Percentiles rank a stretch among this genome's conserved stretches.
Conservation (phyloP, 352 stramenopile genomes). For the Phytopythium boreale region DNA sequence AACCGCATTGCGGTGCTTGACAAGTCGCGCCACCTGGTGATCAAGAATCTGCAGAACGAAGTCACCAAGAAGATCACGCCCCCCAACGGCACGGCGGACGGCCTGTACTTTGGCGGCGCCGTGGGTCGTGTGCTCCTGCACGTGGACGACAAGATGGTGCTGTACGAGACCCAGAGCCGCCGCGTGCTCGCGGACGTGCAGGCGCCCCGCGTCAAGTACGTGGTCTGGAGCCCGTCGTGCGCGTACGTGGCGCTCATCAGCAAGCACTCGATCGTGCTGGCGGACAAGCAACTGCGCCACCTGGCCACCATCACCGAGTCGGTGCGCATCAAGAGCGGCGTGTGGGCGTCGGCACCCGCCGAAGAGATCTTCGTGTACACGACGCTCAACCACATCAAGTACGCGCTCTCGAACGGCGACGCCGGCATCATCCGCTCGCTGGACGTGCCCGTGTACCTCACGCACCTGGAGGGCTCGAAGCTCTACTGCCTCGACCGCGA, state of each 20-base stretch:
- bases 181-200: slow-evolving; percentile 96
- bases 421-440: slow-evolving; percentile 98
- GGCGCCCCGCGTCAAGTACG: slow-evolving; percentile 96
- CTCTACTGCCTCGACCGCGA: slow-evolving; percentile 97
- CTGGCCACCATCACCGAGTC: slow-evolving; percentile 97
- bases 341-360: slow-evolving; percentile 85
- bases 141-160: slow-evolving; percentile 95
- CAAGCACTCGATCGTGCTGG: slow-evolving; percentile 97
- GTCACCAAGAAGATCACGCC: slow-evolving; percentile 97
- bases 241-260: slow-evolving; percentile 96
- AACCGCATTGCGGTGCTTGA: slow-evolving; percentile 99
- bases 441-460: slow-evolving; percentile 97
- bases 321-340: slow-evolving; percentile 94
- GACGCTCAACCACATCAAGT: slow-evolving; percentile 95
- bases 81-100: slow-evolving; percentile 94
- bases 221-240: slow-evolving; percentile 97
- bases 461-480: slow-evolving; percentile 93
- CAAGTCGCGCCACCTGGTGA: slow-evolving; percentile 95
- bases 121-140: slow-evolving; percentile 97
- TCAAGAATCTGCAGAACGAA: slow-evolving; percentile 99
- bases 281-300: slow-evolving; percentile 97
- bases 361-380: slow-evolving; percentile 98
- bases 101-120: slow-evolving; percentile 95
- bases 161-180: slow-evolving; percentile 98
- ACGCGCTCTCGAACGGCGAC: slow-evolving; percentile 91